Percentiles rank a stretch among this genome's conserved stretches.
Conservation (phyloP, 2,329 filamentous ascomycete species). For the Calycina herbarum region DNA sequence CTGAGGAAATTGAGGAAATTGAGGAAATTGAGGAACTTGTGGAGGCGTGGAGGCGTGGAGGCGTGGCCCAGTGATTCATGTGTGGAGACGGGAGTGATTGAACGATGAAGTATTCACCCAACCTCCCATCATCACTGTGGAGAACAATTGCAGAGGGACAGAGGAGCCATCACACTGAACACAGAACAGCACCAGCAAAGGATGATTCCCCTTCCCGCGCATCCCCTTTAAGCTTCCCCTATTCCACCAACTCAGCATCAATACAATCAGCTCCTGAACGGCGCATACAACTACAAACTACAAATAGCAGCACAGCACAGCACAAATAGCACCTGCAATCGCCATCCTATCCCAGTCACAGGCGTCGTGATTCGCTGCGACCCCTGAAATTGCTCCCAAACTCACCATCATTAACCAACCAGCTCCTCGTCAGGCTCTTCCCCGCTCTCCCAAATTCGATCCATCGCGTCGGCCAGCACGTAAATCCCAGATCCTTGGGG, state of each 20-base stretch:
- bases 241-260: not conserved
- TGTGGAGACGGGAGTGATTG: not conserved
- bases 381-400: not conserved
- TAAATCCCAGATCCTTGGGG: not conserved
- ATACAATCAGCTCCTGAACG: not conserved
- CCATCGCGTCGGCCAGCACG: not conserved
- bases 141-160: no score
- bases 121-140: not conserved
- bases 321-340: not conserved
- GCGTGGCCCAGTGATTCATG: not conserved
- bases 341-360: not conserved
- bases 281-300: not conserved
- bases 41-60: no score
- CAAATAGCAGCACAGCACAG: not conserved
- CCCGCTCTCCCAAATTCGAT: not conserved
- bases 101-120: not conserved
- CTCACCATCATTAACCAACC: not conserved
- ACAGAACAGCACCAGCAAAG: not conserved
- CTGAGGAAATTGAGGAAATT: not conserved
- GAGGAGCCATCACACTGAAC: not conserved
- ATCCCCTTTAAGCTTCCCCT: not conserved
- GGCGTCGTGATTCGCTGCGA: not conserved
- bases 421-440: not conserved
- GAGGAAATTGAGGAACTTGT: no score
- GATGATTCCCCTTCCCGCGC: not conserved